These are phyloP conservation scores for Evansstolkia leycettana DNA, from an alignment of 495 filamentous ascomycete species.

Conservation along the genomic window DNA sequence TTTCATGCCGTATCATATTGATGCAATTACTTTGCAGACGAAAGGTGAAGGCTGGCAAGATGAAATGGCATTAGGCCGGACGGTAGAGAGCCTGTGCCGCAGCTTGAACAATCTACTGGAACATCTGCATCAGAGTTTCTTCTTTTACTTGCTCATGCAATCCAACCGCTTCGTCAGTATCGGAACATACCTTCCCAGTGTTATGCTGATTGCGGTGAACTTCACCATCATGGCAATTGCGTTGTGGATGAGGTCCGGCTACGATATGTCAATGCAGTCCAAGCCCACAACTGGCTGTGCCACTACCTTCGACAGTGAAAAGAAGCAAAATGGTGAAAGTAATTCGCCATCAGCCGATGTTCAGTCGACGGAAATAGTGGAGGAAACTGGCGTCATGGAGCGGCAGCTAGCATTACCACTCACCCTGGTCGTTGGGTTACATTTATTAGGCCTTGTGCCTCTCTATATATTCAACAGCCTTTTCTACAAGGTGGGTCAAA, in stretches of 20 bases:
- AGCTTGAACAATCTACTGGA: slow-evolving; percentile 94
- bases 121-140: slow-evolving; percentile 97
- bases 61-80: slow-evolving; percentile 86
- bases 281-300: slow-evolving; percentile 8
- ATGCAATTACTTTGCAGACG: slow-evolving; percentile 85
- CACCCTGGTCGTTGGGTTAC: slow-evolving; percentile 53
- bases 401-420: slow-evolving; percentile 70
- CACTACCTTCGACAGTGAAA: slow-evolving; percentile 10
- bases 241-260: slow-evolving; percentile 79
- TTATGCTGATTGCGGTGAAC: slow-evolving; percentile 87
- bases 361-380: slow-evolving; percentile 6
- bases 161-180: slow-evolving; percentile 91
- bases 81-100: slow-evolving; percentile 77
- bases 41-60: slow-evolving; percentile 91
- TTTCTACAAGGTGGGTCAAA: slow-evolving; percentile 43
- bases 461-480: slow-evolving; percentile 79
- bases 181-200: slow-evolving; percentile 91
- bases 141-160: slow-evolving; percentile 94
- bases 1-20: slow-evolving; percentile 97
- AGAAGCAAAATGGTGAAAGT: slow-evolving; percentile 14
- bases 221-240: slow-evolving; percentile 93
- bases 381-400: slow-evolving; percentile 35
- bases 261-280: slow-evolving; percentile 13
- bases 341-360: slow-evolving; percentile 10
- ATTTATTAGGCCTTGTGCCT: slow-evolving; percentile 71